phyloP scores from a whole-genome alignment of 1,284 basidiomycete genomes.

The Sporisorium graminicola region DNA sequence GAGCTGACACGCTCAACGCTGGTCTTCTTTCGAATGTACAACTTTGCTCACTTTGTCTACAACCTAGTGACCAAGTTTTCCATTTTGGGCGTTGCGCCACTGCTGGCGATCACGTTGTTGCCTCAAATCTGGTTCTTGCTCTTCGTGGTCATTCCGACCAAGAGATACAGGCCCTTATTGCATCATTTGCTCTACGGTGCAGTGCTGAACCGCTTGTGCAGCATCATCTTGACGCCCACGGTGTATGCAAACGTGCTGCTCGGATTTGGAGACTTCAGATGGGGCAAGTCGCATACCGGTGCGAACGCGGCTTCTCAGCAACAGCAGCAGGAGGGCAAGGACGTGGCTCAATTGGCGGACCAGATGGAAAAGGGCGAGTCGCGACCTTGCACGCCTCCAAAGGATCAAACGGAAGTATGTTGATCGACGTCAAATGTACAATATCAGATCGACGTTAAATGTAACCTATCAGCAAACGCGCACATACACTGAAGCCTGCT shows the following conservation, averaged over 20 bases:
- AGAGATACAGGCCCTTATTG: slow-evolving; percentile 20
- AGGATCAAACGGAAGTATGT: slow-evolving; percentile 27
- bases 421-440: too few relatives aligned
- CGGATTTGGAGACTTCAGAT: slow-evolving; percentile 34
- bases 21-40: slow-evolving; percentile 37
- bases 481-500: not conserved
- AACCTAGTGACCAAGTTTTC: slow-evolving; percentile 28
- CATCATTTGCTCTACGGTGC: slow-evolving; percentile 28
- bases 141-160: slow-evolving; percentile 19
- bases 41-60: slow-evolving; percentile 33
- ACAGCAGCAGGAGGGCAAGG: slow-evolving; percentile 1
- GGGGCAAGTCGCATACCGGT: slow-evolving; percentile 34
- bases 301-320: slow-evolving; percentile 15
- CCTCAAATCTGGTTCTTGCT: slow-evolving; percentile 41
- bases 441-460: too few relatives aligned
- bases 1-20: slow-evolving; percentile 26
- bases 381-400: slow-evolving; percentile 15
- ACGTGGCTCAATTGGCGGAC: not conserved
- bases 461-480: not conserved
- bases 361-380: slow-evolving; percentile 20
- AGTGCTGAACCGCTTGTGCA: slow-evolving; percentile 23
- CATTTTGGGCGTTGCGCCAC: slow-evolving; percentile 19
- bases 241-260: slow-evolving; percentile 38
- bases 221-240: slow-evolving; percentile 29
- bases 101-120: slow-evolving; percentile 31